Percentiles rank a stretch among this genome's conserved stretches.
Conservation (phyloP, 257 asterid species). For the Nicotiana paniculata region DNA sequence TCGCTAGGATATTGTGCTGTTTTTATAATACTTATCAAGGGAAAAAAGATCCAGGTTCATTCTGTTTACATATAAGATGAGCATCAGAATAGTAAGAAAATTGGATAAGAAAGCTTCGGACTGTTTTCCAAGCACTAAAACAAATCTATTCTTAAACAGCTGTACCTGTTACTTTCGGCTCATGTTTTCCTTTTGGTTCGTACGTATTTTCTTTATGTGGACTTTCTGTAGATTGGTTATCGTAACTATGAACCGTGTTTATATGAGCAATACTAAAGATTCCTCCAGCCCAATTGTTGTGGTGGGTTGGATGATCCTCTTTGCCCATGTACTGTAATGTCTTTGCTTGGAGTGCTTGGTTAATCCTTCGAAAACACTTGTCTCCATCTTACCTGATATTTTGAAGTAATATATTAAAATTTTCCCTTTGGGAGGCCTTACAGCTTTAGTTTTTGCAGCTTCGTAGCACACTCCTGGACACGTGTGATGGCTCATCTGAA, state of each 20-base stretch:
- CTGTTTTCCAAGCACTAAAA: neutral
- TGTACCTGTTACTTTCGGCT: neutral
- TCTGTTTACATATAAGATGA: neutral
- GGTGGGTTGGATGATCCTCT: neutral
- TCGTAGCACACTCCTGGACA: slow-evolving; percentile 42
- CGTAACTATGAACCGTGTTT: neutral
- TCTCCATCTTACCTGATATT: neutral
- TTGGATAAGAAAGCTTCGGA: neutral
- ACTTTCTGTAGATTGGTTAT: neutral
- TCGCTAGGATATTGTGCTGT: neutral
- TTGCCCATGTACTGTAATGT: neutral
- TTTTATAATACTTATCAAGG: neutral
- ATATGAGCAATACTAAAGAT: neutral
- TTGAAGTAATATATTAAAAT: neutral
- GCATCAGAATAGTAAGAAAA: neutral
- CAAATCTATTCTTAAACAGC: neutral
- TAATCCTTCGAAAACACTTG: neutral
- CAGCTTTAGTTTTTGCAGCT: slow-evolving; percentile 51
- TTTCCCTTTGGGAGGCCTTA: neutral
- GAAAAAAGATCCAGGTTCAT: neutral
- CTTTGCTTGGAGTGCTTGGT: neutral
- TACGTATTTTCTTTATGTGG: neutral
- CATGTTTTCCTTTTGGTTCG: neutral
- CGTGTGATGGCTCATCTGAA: slow-evolving; percentile 40
- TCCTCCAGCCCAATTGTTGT: neutral